Evolutionary conservation across 805 yeast species (phyloP).

Genomic region (Candida sakaeoensis): DNA sequence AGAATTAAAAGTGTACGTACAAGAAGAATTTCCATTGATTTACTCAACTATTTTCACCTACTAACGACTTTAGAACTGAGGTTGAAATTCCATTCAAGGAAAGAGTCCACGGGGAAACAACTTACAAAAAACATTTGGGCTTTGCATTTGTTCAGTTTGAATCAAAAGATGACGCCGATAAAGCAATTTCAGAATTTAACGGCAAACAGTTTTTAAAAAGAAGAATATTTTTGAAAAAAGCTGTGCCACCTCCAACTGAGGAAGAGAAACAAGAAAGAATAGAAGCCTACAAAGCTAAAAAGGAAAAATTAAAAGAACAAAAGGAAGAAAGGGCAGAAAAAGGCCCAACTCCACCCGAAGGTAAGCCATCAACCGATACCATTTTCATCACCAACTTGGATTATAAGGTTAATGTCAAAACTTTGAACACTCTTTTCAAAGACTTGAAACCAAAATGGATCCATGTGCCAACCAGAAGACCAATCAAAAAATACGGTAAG

Average conservation of each 20-base stretch:
- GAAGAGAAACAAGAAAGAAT: slow-evolving; percentile 38
- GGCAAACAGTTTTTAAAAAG: slow-evolving; percentile 44
- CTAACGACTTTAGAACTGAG: slow-evolving; percentile 22
- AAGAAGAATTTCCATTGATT: not conserved
- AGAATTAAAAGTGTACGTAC: slow-evolving; percentile 39
- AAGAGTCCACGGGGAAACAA: slow-evolving; percentile 29
- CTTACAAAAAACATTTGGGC: slow-evolving; percentile 47
- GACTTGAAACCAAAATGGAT: slow-evolving; percentile 54
- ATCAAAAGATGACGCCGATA: slow-evolving; percentile 40
- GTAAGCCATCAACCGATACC: slow-evolving; percentile 54
- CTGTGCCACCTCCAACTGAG: slow-evolving; percentile 49
- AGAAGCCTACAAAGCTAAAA: slow-evolving; percentile 30
- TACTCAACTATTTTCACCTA: not conserved
- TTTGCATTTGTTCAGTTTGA: slow-evolving; percentile 58
- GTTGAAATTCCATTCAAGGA: slow-evolving; percentile 50
- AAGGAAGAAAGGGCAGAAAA: slow-evolving; percentile 10
- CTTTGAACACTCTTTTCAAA: slow-evolving; percentile 43
- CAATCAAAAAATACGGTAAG: slow-evolving; percentile 33
- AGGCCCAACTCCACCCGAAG: slow-evolving; percentile 36
- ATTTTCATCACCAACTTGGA: slow-evolving; percentile 61
- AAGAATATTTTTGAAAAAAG: slow-evolving; percentile 49
- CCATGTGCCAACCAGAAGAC: slow-evolving; percentile 52
- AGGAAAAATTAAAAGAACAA: slow-evolving; percentile 17
- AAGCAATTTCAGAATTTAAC: slow-evolving; percentile 39
- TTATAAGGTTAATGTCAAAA: slow-evolving; percentile 44